Evolutionary conservation across 1,139 yeast genomes (phyloP).

Genomic region (Candida labiduridarum): DNA sequence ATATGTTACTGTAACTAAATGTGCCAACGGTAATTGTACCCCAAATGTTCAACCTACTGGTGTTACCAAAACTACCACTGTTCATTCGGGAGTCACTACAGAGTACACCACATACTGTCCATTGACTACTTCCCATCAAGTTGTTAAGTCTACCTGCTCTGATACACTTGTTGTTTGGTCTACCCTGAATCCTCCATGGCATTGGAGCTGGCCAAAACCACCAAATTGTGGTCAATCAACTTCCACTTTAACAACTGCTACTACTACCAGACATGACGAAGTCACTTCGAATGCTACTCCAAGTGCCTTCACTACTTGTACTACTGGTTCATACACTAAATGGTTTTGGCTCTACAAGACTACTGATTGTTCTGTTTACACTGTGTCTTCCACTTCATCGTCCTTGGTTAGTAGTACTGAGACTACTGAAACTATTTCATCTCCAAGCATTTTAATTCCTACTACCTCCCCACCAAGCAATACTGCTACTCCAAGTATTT

Average conservation of each 20-base stretch:
- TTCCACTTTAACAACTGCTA: not conserved
- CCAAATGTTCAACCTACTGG: constrained; percentile 34
- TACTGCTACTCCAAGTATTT: not conserved
- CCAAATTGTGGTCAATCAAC: constrained; percentile 1
- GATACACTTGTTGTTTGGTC: constrained; percentile 5
- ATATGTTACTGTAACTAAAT: constrained; percentile 27
- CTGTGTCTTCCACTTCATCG: not conserved
- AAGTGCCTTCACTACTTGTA: constrained; percentile 1
- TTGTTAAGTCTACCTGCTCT: constrained; percentile 3
- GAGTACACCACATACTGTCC: constrained; percentile 31
- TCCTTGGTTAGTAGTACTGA: constrained; percentile 14
- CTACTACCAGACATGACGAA: not conserved
- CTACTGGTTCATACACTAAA: not conserved
- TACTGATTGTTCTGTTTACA: not conserved
- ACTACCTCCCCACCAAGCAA: not conserved
- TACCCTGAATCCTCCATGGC: constrained; percentile 1
- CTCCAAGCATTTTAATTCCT: not conserved
- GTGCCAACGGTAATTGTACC: constrained; percentile 17
- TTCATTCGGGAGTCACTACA: constrained; percentile 15
- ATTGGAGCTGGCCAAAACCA: constrained; percentile 5
- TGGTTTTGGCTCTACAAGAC: not conserved
- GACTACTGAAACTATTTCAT: constrained; percentile 13
- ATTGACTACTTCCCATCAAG: constrained; percentile 14
- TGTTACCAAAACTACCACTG: constrained; percentile 10
- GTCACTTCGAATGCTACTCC: not conserved